Evolutionary conservation across 179 eudicot genomes (phyloP), one percentile per base, ranked within the genome.

Genomic region (Nepenthes alata): DNA sequence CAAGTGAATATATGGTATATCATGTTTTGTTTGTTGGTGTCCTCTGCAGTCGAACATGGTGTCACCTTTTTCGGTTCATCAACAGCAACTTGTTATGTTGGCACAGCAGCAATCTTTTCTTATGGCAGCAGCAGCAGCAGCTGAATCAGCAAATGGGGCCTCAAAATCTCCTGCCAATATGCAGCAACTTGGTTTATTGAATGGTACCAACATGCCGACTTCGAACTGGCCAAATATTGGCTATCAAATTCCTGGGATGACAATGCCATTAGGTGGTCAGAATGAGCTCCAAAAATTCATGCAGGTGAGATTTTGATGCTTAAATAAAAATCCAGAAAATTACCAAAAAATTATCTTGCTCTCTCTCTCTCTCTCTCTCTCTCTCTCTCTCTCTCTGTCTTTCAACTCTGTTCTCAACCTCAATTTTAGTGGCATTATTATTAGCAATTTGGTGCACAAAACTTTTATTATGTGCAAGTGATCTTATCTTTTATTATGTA

Each of bases 121-220:
- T 53, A 85, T 89, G 88, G 97, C 97, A 35, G 98, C 98, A 39
- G 90, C 96, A 3, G 89, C 86, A 39, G 90, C 96, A 3, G 89
- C 86, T 72, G 86, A 84, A 71, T 74, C 84, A 38, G 82, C 74
- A 65, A 84, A 83, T 55, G 86, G 79, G 11, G 57, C 70, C 53
- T 75, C 87, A 38, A 81, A 81, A 70, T 48, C 71, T 65, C 74
- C 84, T 25, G 78, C 58, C 61, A 82, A 77, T 70, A 51, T 70
- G 35, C 83, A 68, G 64, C 88, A 77, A 53, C 75, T 84, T 13
- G 85, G 82, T 55, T 13, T 13, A 64, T 57, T 76, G 25, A 85
- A 74, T 61, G 87, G 84, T 58, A 69, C 82, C 70, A 78, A 73
- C 59, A 12, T 75, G 59, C 82, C 86, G 7, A 47, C 74, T 68